Base-by-base conservation (phyloP, 495 filamentous ascomycete genomes). In the Monascus purpureus region DNA sequence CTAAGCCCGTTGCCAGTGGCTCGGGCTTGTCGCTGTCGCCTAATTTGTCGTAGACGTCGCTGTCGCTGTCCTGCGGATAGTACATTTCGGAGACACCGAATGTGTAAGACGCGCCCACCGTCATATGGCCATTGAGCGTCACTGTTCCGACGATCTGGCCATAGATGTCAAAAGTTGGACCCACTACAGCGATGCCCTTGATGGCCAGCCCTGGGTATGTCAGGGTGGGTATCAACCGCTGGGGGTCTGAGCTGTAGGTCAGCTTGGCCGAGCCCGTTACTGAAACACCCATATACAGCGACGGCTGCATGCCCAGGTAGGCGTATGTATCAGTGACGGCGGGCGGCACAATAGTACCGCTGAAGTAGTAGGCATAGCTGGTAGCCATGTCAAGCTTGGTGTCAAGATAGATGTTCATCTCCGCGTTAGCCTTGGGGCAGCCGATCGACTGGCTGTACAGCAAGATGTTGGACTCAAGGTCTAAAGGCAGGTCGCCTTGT, bases 161-260 rank as follows among this genome's bases (percentile, higher is more conserved):
- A 29, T 39, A 42, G 2, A 42, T 16, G 18, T 49, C 36, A 12
- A 49, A 27, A 13, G 40, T 36, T 2, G 45, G 44, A 9, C 44
- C 44, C n/a, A 47, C 37, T 4, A 42, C 36, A 11, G 44, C 44
- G n/a, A 47, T 45, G 18, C 44, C 44, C 25, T 45, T 47, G 35
- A 47, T 45, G 4, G 33, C 28, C 17, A 47, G 43, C 12, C 38
- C 33, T 25, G 38, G 38, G 22, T 41, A 44, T 11, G 33, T 36
- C 2, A 37, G 13, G 5, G 38, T 44, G 13, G 37, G 28, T 8
- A 42, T 17, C 1, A 42, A 14, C 29, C 29, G 32, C 18, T 39
- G 39, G 9, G 36, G 35, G 2, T 28, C 36, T 6, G 36, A 31
- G 8, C 29, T 24, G 24, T 39, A 31, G 31, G 39, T 29, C 8